Conservation (phyloP, 805 yeast species). For the Saccharomycopsis sp. region DNA sequence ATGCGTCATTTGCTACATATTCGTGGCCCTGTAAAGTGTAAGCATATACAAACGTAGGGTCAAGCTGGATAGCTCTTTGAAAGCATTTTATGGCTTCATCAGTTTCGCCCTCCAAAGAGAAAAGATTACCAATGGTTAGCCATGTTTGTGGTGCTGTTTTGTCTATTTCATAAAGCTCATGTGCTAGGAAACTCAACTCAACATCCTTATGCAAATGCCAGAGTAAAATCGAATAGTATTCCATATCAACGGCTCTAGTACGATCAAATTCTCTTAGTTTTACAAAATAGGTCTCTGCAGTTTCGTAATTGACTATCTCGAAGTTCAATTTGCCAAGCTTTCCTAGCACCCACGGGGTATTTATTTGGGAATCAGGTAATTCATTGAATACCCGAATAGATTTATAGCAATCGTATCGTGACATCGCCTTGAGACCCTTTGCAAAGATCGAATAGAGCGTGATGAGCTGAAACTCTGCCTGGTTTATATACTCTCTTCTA, state of each 20-base stretch:
- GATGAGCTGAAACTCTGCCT: conserved; percentile 38
- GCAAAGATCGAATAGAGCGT: conserved; percentile 49
- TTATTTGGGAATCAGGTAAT: conserved; percentile 54
- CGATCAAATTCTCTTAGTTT: conserved; percentile 64
- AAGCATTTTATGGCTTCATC: conserved; percentile 88
- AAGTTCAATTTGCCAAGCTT: conserved; percentile 76
- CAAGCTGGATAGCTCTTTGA: conserved; percentile 64
- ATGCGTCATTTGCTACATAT: conserved; percentile 78
- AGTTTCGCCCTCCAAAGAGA: conserved; percentile 75
- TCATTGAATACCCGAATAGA: conserved; percentile 65
- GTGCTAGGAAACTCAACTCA: conserved; percentile 74
- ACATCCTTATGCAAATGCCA: conserved; percentile 88
- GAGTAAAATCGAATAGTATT: conserved; percentile 77
- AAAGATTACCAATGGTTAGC: conserved; percentile 87
- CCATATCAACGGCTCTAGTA: conserved; percentile 83
- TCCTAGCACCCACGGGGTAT: conserved; percentile 81
- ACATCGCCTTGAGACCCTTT: conserved; percentile 52
- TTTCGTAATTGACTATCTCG: conserved; percentile 80
- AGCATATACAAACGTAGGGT: conserved; percentile 74
- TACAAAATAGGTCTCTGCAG: conserved; percentile 58
- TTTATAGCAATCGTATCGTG: conserved; percentile 67
- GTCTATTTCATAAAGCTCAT: conserved; percentile 66
- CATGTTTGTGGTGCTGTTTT: conserved; percentile 75
- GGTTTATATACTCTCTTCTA: conserved; percentile 17
- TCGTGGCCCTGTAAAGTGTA: conserved; percentile 94